A percentile compares a stretch with the other conserved stretches of the same genome.
These are phyloP conservation scores for Megacollybia platyphylla DNA, from an alignment of 1,284 basidiomycete species.

Conservation along the genomic window DNA sequence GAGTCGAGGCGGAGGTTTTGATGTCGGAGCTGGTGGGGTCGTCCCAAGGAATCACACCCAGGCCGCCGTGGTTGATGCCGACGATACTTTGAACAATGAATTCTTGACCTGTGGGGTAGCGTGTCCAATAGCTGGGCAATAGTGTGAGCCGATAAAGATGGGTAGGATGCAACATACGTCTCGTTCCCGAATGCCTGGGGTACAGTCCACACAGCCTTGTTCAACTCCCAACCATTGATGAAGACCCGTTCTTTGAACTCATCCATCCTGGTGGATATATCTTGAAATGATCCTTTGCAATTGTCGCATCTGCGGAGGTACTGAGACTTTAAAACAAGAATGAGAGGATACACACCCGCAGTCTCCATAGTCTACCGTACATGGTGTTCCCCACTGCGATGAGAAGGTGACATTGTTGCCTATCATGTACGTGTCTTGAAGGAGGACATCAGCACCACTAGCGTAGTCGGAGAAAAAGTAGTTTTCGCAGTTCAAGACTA, in stretches of 20 bases:
- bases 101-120: slow-evolving; percentile 54
- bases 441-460: slow-evolving; percentile 43
- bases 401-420: slow-evolving; percentile 61
- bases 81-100: slow-evolving; percentile 52
- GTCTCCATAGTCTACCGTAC: slow-evolving; percentile 39
- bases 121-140: slow-evolving; percentile 50
- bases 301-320: slow-evolving; percentile 28
- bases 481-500: slow-evolving; percentile 65
- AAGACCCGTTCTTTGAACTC: slow-evolving; percentile 43
- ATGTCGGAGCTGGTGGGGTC: slow-evolving; percentile 53
- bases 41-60: slow-evolving; percentile 57
- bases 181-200: slow-evolving; percentile 63
- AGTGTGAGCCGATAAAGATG: slow-evolving; percentile 1
- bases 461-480: slow-evolving; percentile 51
- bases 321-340: slow-evolving; percentile 1
- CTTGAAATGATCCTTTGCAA: slow-evolving; percentile 38
- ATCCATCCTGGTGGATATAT: slow-evolving; percentile 54
- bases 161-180: slow-evolving; percentile 24
- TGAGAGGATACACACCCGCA: slow-evolving; percentile 53
- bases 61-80: slow-evolving; percentile 58
- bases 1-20: slow-evolving; percentile 37
- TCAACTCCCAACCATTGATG: slow-evolving; percentile 49
- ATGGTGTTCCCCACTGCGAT: slow-evolving; percentile 24
- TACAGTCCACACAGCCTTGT: slow-evolving; percentile 60
- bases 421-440: slow-evolving; percentile 41